Evolutionary conservation across 805 yeast species (phyloP), one percentile per base, ranked within the genome.

Genomic region (Wickerhamiella nectarea): DNA sequence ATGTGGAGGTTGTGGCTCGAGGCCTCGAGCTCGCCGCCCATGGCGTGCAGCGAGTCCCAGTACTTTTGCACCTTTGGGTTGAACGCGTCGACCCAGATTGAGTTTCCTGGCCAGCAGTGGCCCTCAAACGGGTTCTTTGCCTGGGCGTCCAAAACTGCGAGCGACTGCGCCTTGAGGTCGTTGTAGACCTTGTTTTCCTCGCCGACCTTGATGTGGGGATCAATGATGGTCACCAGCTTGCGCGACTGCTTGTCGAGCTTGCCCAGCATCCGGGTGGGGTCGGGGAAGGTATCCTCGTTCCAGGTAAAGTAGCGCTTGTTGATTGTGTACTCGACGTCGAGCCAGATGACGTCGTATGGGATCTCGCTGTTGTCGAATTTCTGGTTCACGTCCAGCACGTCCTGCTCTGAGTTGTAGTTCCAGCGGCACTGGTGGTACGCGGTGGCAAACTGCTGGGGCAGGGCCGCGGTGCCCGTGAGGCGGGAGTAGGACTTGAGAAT

Each of bases 101-200:
- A 81, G 52, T 83, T 85, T 1, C 97, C 98, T 1, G 98, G 96
- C 98, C 98, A 91, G 61, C 97, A 91, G 59, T 85, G 93, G 3
- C 95, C 97, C 40, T 74, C 68, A 58, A 68, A 87, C 2, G 74
- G 62, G 14, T 21, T 33, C 1, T 67, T 57, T 20, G 75, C 78
- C 1, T 59, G 50, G 17, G 61, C 59, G 39, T 72, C 64, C 48
- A 65, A 59, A 17, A 85, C 67, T 0, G 73, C 75, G 7, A 74
- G 55, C 4, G 62, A 56, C 7, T 68, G 54, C 11, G 65, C 52
- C 6, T 58, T 61, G 19, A 84, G 58, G 1, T 51, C 58, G 1
- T 79, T 70, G 55, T 85, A 79, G 1, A 84, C 74, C 12, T 64
- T 63, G 59, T 87, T 87, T 6, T 71, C 78, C 1, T 43, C 35